phyloP scores from a whole-genome alignment of 108 stramenopile species.

The Aurantiochytrium sp. region DNA sequence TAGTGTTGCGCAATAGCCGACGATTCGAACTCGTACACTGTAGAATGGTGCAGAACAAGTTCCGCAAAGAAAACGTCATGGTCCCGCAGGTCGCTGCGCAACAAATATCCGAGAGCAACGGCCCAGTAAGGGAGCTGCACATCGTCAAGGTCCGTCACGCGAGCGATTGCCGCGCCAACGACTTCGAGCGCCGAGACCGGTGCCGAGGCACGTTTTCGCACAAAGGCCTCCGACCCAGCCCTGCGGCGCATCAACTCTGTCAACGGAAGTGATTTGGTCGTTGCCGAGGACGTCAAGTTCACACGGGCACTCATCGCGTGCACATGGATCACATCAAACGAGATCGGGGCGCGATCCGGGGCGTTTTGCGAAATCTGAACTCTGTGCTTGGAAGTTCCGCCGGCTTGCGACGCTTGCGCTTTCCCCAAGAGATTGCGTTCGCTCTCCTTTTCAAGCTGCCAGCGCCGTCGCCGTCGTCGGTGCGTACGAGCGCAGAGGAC shows the following conservation, averaged over 20 bases:
- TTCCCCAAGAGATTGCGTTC: too few species aligned
- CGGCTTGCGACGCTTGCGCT: too few species aligned
- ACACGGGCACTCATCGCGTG: neutral
- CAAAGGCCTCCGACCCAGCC: neutral
- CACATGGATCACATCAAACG: neutral
- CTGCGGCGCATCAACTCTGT: neutral
- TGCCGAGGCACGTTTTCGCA: neutral
- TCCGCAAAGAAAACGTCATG: neutral
- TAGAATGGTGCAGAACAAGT: neutral
- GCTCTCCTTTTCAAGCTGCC: too few species aligned
- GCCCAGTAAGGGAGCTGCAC: neutral
- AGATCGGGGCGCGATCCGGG: neutral
- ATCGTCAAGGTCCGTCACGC: neutral
- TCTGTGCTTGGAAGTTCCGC: too few species aligned
- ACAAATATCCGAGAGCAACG: neutral
- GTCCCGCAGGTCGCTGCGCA: neutral
- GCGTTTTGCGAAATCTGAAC: too few species aligned
- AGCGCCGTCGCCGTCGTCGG: neutral
- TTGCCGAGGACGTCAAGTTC: neutral
- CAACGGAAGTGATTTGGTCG: neutral
- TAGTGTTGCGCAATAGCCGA: neutral
- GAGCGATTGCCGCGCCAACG: neutral
- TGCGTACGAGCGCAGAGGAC: neutral
- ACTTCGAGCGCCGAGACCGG: neutral
- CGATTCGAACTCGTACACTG: neutral